phyloP scores from a whole-genome alignment of 129 eudicot species.

The Centella asiatica region DNA sequence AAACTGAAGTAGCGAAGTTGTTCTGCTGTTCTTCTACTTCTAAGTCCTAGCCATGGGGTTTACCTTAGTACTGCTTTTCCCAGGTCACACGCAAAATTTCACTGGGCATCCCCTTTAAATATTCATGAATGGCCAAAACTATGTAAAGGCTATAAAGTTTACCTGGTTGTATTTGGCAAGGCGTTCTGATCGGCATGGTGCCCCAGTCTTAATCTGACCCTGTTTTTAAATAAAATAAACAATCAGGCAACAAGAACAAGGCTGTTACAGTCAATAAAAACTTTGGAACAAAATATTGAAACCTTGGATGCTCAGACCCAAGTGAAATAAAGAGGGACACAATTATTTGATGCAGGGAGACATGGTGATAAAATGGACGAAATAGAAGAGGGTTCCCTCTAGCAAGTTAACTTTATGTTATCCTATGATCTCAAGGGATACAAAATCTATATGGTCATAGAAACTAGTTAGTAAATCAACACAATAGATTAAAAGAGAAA shows the following conservation, averaged over 20 bases:
- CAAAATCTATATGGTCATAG: no score
- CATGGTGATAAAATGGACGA: slow-evolving; percentile 42
- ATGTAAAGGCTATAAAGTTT: slow-evolving; percentile 45
- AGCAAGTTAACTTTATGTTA: no score
- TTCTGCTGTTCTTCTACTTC: no score
- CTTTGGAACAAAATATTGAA: no score
- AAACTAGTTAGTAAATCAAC: no score
- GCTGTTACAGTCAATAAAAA: neutral
- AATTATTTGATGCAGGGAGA: neutral
- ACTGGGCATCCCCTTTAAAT: slow-evolving; percentile 45
- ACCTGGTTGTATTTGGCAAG: slow-evolving; percentile 89
- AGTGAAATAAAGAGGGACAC: neutral
- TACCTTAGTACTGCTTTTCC: no score
- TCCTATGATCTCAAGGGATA: no score
- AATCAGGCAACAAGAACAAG: neutral
- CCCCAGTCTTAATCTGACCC: slow-evolving; percentile 98
- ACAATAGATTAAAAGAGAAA: no score
- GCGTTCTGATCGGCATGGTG: slow-evolving; percentile 96
- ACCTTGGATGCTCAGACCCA: no score
- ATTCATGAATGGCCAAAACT: slow-evolving; percentile 50
- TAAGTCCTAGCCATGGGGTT: no score
- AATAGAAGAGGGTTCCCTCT: no score
- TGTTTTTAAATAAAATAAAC: slow-evolving; percentile 16
- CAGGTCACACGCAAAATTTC: slow-evolving; percentile 15
- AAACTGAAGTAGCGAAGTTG: no score